phyloP scores from a whole-genome alignment of 2,329 filamentous ascomycete genomes.

The Colletotrichum simmondsii region DNA sequence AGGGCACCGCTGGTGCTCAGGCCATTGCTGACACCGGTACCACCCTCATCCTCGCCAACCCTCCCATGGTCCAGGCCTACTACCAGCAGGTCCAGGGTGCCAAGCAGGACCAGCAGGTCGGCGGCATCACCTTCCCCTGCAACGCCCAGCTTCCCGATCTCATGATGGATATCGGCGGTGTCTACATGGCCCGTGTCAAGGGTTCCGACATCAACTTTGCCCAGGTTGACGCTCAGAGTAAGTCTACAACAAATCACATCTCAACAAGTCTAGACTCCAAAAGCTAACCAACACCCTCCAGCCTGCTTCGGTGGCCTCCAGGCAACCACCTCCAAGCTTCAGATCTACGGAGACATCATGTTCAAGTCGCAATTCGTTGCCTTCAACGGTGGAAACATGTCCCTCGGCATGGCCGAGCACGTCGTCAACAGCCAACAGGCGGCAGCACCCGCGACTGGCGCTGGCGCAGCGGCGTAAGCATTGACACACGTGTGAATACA shows the following conservation, averaged over 20 bases:
- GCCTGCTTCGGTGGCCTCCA: slow-evolving; percentile 78
- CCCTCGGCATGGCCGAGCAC: slow-evolving; percentile 58
- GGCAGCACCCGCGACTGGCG: slow-evolving; percentile 2
- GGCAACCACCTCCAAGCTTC: slow-evolving; percentile 63
- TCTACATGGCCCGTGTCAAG: slow-evolving; percentile 66
- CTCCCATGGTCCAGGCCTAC: slow-evolving; percentile 60
- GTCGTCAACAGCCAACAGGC: slow-evolving; percentile 21
- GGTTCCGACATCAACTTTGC: slow-evolving; percentile 66
- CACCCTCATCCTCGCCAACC: slow-evolving; percentile 70
- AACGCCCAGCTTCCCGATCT: slow-evolving; percentile 57
- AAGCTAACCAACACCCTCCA: slow-evolving; percentile 36
- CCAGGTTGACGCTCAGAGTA: slow-evolving; percentile 60
- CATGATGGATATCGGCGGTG: slow-evolving; percentile 65
- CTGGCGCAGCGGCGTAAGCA: slow-evolving; percentile 33
- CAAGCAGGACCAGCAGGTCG: slow-evolving; percentile 47
- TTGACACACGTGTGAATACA: slow-evolving; percentile 13
- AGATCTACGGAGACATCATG: slow-evolving; percentile 73
- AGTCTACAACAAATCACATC: slow-evolving; percentile 37
- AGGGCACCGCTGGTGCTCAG: slow-evolving; percentile 50
- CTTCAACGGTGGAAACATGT: slow-evolving; percentile 66
- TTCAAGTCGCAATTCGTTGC: slow-evolving; percentile 71
- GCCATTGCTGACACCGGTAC: slow-evolving; percentile 70
- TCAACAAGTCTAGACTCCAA: background rate
- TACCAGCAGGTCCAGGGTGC: slow-evolving; percentile 59
- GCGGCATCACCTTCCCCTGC: slow-evolving; percentile 61